A percentile compares a stretch with the other conserved stretches of the same genome.
Evolutionary conservation across 306 rosid species (phyloP).

Genomic region (Dalbergia oliveri): DNA sequence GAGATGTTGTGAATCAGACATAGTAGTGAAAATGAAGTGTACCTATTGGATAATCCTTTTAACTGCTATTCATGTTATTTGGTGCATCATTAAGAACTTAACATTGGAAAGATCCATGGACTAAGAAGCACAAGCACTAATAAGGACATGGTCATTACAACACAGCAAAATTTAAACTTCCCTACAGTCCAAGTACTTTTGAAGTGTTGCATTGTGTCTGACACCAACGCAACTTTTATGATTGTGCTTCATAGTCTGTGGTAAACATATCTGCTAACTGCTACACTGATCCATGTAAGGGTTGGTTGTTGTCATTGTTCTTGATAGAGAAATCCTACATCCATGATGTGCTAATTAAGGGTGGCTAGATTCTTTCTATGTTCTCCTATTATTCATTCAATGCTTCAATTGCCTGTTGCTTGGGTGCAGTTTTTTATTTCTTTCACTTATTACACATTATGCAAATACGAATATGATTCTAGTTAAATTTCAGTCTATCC

Average conservation of each 20-base stretch:
- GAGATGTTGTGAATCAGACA: slow-evolving; percentile 7
- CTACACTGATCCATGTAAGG: slow-evolving; percentile 30
- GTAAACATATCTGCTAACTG: slow-evolving; percentile 16
- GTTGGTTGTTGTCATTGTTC: slow-evolving; percentile 30
- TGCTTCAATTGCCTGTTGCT: background rate
- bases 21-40: slow-evolving; percentile 5
- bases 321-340: slow-evolving; percentile 16
- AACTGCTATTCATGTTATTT: slow-evolving; percentile 30
- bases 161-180: slow-evolving; percentile 15
- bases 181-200: slow-evolving; percentile 4
- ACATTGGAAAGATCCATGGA: slow-evolving; percentile 36
- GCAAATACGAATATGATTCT: slow-evolving; percentile 68
- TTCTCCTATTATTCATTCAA: background rate
- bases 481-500: slow-evolving; percentile 98
- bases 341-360: slow-evolving; percentile 33
- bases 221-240: slow-evolving; percentile 7
- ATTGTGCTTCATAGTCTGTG: slow-evolving; percentile 21
- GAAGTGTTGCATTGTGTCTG: slow-evolving; percentile 22
- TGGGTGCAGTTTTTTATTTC: slow-evolving; percentile 20
- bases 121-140: slow-evolving; percentile 15
- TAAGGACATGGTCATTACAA: background rate
- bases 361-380: slow-evolving; percentile 23
- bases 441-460: slow-evolving; percentile 34
- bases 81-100: background rate
- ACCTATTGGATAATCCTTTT: slow-evolving; percentile 27